phyloP scores from a whole-genome alignment of 768 basidiomycete species.

The Mycena latifolia region DNA sequence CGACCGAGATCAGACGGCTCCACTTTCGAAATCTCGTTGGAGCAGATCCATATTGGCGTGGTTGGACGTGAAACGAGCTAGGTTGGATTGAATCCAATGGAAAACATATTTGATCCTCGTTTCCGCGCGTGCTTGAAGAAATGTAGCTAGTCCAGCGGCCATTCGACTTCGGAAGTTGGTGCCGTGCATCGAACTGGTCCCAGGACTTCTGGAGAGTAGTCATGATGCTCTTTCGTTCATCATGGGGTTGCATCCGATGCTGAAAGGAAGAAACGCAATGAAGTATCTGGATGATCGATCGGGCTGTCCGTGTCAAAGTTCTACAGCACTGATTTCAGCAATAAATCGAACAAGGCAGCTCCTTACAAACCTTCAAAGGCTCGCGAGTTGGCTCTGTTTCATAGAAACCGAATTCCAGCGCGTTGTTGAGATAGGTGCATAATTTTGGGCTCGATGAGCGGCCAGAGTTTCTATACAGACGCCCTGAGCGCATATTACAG shows the following conservation, averaged over 20 bases:
- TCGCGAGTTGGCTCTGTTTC: constrained; percentile 60
- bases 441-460: constrained; percentile 61
- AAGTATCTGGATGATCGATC: constrained; percentile 52
- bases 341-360: too few relatives aligned
- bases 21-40: constrained; percentile 55
- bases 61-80: constrained; percentile 57
- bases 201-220: constrained; percentile 43
- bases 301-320: constrained; percentile 62
- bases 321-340: constrained; percentile 40
- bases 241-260: constrained; percentile 32
- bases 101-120: constrained; percentile 59
- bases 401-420: constrained; percentile 60
- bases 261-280: constrained; percentile 46
- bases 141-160: constrained; percentile 52
- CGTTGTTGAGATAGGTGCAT: constrained; percentile 54
- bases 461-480: constrained; percentile 56
- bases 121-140: constrained; percentile 54
- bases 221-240: constrained; percentile 38
- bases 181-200: constrained; percentile 47
- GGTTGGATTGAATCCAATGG: constrained; percentile 64
- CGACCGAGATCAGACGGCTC: constrained; percentile 57
- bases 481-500: neutral
- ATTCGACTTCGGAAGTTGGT: constrained; percentile 53
- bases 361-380: constrained; percentile 67
- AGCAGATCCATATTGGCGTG: constrained; percentile 60